Evolutionary conservation across 139 green algal species (phyloP), one percentile per base, ranked within the genome.

Genomic region (Chlamydomonas applanata): DNA sequence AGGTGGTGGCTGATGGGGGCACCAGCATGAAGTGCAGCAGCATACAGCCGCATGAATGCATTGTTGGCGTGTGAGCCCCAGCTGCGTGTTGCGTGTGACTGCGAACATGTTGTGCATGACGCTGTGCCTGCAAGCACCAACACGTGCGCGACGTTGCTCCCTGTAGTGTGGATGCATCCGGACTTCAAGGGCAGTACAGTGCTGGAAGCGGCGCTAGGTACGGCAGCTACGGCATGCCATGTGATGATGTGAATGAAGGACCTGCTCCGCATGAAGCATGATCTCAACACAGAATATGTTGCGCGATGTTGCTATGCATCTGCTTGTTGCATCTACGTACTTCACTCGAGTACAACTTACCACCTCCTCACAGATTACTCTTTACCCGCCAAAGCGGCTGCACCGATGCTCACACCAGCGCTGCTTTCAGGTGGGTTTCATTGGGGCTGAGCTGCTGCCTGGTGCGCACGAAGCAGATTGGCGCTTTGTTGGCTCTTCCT

Each of bases 171-270:
- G 14, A 25, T 79, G 34, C 17, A 61, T 17, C 73, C 73, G 52
- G 73, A 79, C 35, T 20, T 79, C 29, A 69, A 25, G 17, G 49
- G 62, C 1, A 53, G 25, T 0, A 68, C 73, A 1, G 70, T 79
- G 33, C 11, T 67, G n/a, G 73, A 79, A 14, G 44, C 64, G 34
- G 73, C 73, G 1, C 61, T 49, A 52, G 63, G 73, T 78, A 32
- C 62, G 70, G 4, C 7, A 27, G 22, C 22, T 9, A 62, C n/a
- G n/a, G n/a, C n/a, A n/a, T n/a, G n/a, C n/a, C n/a, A n/a, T n/a
- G n/a, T n/a, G n/a, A n/a, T n/a, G n/a, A n/a, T n/a, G n/a, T n/a
- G n/a, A n/a, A n/a, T n/a, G n/a, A n/a, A n/a, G n/a, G n/a, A n/a
- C n/a, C n/a, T n/a, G n/a, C n/a, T n/a, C n/a, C n/a, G n/a, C n/a